Percentiles rank a stretch among this genome's conserved stretches.
Conservation (phyloP, 345 rosid genomes). For the Pugionium cornutum region DNA sequence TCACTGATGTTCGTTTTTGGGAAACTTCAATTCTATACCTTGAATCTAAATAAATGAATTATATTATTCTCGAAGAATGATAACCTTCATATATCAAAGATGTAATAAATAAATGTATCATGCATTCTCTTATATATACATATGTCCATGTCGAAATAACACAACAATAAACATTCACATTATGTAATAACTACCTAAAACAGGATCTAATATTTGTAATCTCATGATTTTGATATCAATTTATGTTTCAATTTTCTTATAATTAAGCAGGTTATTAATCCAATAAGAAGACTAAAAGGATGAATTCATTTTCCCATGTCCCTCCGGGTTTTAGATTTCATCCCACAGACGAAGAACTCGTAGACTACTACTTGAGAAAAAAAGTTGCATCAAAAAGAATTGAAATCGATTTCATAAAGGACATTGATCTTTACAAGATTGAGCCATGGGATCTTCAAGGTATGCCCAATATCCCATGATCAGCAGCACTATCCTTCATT, state of each 20-base stretch:
- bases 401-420: constrained; percentile 76
- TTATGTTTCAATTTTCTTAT: not conserved
- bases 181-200: not conserved
- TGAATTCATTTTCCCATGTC: constrained; percentile 74
- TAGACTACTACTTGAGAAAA: constrained; percentile 77
- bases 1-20: not conserved
- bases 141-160: constrained; percentile 14
- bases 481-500: no score
- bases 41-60: constrained; percentile 1
- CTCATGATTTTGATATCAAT: not conserved
- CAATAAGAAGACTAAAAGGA: constrained; percentile 33
- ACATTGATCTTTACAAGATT: constrained; percentile 80
- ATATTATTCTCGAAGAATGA: not conserved
- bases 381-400: constrained; percentile 69
- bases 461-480: constrained; percentile 12
- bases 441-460: constrained; percentile 95
- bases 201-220: constrained; percentile 2
- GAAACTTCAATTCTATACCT: not conserved
- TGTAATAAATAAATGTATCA: not conserved
- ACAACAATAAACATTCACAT: constrained; percentile 1
- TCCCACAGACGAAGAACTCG: constrained; percentile 86
- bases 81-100: no score
- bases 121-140: not conserved
- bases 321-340: constrained; percentile 88
- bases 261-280: constrained; percentile 38